phyloP scores from a whole-genome alignment of 2,329 filamentous ascomycete genomes.

The Phialocephala sp. region DNA sequence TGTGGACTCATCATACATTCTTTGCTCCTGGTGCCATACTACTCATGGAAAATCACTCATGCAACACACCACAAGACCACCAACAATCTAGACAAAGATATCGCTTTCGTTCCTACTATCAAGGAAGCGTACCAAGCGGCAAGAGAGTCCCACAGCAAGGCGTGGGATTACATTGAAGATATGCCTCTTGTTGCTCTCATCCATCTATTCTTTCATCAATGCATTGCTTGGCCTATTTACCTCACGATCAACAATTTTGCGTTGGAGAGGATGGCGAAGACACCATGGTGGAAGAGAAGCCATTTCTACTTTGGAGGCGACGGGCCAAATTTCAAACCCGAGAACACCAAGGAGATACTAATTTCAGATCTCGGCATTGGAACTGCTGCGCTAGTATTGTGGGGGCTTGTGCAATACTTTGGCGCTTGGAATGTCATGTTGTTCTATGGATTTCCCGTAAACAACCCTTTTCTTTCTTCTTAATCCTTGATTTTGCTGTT shows the following conservation, averaged over 20 bases:
- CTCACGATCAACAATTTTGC: slow-evolving; percentile 59
- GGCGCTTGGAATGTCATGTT: slow-evolving; percentile 61
- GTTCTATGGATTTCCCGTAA: slow-evolving; percentile 63
- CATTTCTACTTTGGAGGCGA: slow-evolving; percentile 63
- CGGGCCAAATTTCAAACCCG: slow-evolving; percentile 62
- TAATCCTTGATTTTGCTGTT: no score
- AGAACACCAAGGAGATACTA: slow-evolving; percentile 59
- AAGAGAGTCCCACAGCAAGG: slow-evolving; percentile 22
- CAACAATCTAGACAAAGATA: slow-evolving; percentile 70
- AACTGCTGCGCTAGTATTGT: slow-evolving; percentile 52
- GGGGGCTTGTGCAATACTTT: slow-evolving; percentile 49
- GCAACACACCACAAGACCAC: slow-evolving; percentile 71
- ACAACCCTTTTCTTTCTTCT: no score
- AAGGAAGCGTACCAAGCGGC: slow-evolving; percentile 37
- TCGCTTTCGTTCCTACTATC: slow-evolving; percentile 63
- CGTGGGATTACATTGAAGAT: slow-evolving; percentile 60
- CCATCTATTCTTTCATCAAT: slow-evolving; percentile 63
- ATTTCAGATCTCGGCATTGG: slow-evolving; percentile 63
- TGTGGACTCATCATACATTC: slow-evolving; percentile 71
- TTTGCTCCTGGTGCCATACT: slow-evolving; percentile 69
- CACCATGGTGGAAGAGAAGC: slow-evolving; percentile 35
- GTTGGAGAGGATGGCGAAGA: slow-evolving; percentile 31
- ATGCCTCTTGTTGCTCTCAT: slow-evolving; percentile 61
- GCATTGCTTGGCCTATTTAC: slow-evolving; percentile 67
- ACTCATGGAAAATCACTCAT: slow-evolving; percentile 75